Base-by-base conservation (phyloP, 805 yeast species). In the Blastobotrys muscicola region DNA sequence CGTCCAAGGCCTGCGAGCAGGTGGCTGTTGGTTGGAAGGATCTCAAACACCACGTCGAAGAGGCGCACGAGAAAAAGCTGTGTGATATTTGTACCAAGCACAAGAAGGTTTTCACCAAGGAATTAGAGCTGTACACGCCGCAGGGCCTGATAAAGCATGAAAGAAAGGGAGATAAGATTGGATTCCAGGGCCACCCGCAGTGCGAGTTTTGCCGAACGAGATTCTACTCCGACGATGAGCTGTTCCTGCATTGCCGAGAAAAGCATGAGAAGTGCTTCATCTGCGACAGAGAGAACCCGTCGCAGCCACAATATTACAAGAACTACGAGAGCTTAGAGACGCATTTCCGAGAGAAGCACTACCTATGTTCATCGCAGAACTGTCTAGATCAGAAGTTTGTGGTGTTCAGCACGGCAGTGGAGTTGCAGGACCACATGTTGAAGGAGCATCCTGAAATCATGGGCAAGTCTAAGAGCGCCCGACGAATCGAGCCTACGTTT, bases 321-420 rank as follows among this genome's bases (percentile, higher is more conserved):
- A 74, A 89, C 60, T 90, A 90, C 58, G 82, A 82, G 37, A 69
- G 76, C 33, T 68, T 92, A 44, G 82, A 78, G 52, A 66, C 68
- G 11, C 99, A 92, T 67, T 92, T 92, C 62, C 70, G 67, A 51
- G 60, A 57, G 3, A 77, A 72, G 35, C 99, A 92, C 62, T 85
- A 69, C 61, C 77, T 78, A 11, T 92, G 99, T 65, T 70, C 73
- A 29, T 82, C 83, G 13, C 84, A 76, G 39, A 56, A 73, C 9
- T 92, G 99, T 64, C 62, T 89, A 39, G 97, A 89, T 44, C 79
- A 83, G 61, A 84, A 85, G 59, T 90, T 92, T 64, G 92, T 92
- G 15, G 98, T 90, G 1, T 92, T 92, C 59, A 74, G 80, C 15
- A 90, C 86, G 49, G 92, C 84, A 42, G 62, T 87, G 44, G 97